These are phyloP conservation scores for Chaetomium fimeti DNA, from an alignment of 495 filamentous ascomycete species.

Conservation along the genomic window DNA sequence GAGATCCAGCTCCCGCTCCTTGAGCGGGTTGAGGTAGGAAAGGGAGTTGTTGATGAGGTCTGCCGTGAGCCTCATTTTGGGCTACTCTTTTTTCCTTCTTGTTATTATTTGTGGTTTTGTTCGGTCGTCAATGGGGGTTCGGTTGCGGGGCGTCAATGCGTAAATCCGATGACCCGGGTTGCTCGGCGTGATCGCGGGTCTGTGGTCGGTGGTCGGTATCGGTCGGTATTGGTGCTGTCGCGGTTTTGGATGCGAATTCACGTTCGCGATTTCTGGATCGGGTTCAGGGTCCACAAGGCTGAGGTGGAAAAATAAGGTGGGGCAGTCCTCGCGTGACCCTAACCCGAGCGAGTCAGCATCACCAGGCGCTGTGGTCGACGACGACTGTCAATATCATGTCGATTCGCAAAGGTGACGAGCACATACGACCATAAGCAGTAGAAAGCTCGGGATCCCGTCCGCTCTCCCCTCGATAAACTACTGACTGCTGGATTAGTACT, in stretches of 20 bases:
- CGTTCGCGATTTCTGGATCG: background rate
- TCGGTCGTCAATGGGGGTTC: background rate
- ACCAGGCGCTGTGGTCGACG: background rate
- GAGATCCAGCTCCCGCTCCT: conserved; percentile 97
- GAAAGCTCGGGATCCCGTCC: conserved; percentile 48
- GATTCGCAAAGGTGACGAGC: no score
- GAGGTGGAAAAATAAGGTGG: conserved; percentile 14
- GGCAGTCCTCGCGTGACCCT: conserved; percentile 7
- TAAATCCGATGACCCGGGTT: background rate
- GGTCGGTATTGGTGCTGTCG: background rate
- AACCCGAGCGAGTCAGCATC: background rate
- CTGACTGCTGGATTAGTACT: conserved; percentile 8
- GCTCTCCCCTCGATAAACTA: conserved; percentile 49
- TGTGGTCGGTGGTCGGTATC: background rate
- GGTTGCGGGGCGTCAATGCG: background rate
- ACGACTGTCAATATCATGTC: background rate
- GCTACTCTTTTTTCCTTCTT: background rate
- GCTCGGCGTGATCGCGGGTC: background rate
- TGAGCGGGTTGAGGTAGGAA: conserved; percentile 95
- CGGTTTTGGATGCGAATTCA: background rate
- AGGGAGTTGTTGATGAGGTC: conserved; percentile 89
- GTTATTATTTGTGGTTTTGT: background rate
- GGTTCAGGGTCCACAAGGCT: conserved; percentile 22
- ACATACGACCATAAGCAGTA: conserved; percentile 16
- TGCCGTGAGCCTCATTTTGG: conserved; percentile 84